Percentiles rank a stretch among this genome's conserved stretches.
phyloP scores from a whole-genome alignment of 257 asterid species.

The Gentiana macrophylla region DNA sequence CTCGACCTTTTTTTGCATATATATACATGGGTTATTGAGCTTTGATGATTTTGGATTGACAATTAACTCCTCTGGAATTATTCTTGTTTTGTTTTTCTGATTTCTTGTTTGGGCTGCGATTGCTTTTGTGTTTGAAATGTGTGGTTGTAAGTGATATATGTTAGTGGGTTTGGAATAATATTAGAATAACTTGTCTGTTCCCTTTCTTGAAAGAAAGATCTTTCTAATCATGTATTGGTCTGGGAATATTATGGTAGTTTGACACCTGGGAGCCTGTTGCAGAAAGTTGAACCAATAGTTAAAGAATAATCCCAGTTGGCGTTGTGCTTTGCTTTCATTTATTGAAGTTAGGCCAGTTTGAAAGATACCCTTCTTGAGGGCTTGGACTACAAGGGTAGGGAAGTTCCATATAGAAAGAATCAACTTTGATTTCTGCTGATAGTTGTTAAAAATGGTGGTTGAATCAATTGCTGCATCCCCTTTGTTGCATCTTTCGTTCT shows the following conservation, averaged over 20 bases:
- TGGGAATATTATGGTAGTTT: conserved; percentile 15
- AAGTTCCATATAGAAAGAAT: not conserved
- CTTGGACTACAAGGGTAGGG: not conserved
- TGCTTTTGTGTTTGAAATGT: conserved; percentile 11
- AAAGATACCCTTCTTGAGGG: not conserved
- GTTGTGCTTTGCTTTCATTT: not conserved
- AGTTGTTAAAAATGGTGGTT: conserved; percentile 34
- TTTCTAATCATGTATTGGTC: conserved; percentile 1
- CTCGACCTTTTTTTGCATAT: no score
- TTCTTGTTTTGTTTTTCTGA: conserved; percentile 1
- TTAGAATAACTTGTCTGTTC: not conserved
- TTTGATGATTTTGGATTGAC: no score
- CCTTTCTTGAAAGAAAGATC: no score
- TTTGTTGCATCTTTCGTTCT: conserved; percentile 44
- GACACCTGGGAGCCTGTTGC: conserved; percentile 14
- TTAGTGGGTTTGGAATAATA: conserved; percentile 37
- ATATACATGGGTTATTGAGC: no score
- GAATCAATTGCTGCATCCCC: conserved; percentile 70
- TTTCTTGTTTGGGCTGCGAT: conserved; percentile 13
- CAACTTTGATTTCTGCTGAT: conserved; percentile 2
- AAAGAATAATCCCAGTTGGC: conserved; percentile 3
- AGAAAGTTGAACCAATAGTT: conserved; percentile 9
- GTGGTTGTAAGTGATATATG: conserved; percentile 8
- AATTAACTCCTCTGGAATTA: not conserved
- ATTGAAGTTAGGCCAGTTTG: not conserved